Conservation (phyloP, 1,284 basidiomycete genomes). For the Coriolopsis trogii region DNA sequence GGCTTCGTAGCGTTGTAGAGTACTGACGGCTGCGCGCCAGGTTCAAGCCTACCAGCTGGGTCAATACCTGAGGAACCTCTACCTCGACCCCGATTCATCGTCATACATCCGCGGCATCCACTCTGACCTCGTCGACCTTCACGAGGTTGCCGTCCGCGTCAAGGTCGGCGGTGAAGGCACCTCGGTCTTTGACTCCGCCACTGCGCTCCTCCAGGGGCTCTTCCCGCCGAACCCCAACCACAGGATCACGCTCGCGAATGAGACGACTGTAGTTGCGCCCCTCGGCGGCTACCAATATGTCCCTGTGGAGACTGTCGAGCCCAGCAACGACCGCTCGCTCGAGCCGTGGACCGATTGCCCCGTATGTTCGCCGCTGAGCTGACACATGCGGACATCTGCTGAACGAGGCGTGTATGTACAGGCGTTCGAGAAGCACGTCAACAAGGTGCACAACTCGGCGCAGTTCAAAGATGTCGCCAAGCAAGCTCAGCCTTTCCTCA, state of each 20-base stretch:
- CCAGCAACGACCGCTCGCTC: slow-evolving; percentile 79
- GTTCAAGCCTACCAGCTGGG: slow-evolving; percentile 77
- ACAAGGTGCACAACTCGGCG: slow-evolving; percentile 56
- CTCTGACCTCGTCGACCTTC: slow-evolving; percentile 68
- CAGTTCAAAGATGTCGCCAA: slow-evolving; percentile 65
- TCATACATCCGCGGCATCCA: slow-evolving; percentile 71
- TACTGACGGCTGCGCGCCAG: slow-evolving; percentile 36
- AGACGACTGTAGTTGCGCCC: slow-evolving; percentile 70
- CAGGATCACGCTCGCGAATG: slow-evolving; percentile 79
- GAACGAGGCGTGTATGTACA: slow-evolving; percentile 28
- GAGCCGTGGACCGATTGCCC: slow-evolving; percentile 87
- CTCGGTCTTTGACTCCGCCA: slow-evolving; percentile 83
- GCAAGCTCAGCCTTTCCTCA: slow-evolving; percentile 67
- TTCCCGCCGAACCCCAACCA: slow-evolving; percentile 75
- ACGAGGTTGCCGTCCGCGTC: slow-evolving; percentile 72
- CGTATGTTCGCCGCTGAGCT: slow-evolving; percentile 42
- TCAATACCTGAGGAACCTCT: slow-evolving; percentile 63
- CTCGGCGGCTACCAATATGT: slow-evolving; percentile 87
- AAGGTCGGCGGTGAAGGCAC: slow-evolving; percentile 85
- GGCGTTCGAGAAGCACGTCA: slow-evolving; percentile 67
- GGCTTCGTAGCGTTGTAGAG: neutral
- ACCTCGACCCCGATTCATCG: slow-evolving; percentile 65
- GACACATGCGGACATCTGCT: neutral
- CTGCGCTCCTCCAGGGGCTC: slow-evolving; percentile 77
- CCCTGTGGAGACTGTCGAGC: slow-evolving; percentile 83